These are phyloP conservation scores for Mycena sp. DNA, from an alignment of 1,284 basidiomycete species.

Conservation along the genomic window DNA sequence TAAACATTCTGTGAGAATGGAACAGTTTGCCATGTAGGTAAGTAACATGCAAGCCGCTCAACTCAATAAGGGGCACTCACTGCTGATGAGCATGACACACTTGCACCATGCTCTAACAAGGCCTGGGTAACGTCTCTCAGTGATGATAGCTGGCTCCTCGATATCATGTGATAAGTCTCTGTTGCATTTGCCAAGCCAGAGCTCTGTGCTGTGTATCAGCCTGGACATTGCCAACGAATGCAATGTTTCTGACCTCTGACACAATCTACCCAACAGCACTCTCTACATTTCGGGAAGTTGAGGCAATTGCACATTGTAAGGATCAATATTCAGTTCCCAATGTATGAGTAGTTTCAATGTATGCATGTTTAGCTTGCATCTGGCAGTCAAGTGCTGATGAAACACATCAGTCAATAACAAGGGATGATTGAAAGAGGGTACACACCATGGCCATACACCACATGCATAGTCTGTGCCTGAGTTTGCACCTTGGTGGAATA, in stretches of 20 bases:
- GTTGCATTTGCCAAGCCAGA: slow-evolving; percentile 46
- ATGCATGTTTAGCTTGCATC: slow-evolving; percentile 69
- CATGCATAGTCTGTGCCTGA: slow-evolving; percentile 54
- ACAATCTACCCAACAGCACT: too few species aligned
- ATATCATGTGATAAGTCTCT: slow-evolving; percentile 51
- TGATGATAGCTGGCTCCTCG: slow-evolving; percentile 53
- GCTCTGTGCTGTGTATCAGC: too few species aligned
- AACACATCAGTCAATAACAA: slow-evolving; percentile 53
- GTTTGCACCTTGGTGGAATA: slow-evolving; percentile 64
- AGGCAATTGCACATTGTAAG: slow-evolving; percentile 58
- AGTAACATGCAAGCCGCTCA: too few species aligned
- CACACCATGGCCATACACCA: slow-evolving; percentile 59
- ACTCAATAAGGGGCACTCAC: too few species aligned
- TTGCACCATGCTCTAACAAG: too few species aligned
- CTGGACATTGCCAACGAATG: too few species aligned
- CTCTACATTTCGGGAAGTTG: slow-evolving; percentile 61
- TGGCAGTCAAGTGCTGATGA: slow-evolving; percentile 71
- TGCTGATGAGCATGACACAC: too few species aligned
- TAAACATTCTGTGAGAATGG: too few species aligned
- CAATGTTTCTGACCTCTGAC: too few species aligned
- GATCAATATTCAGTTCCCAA: slow-evolving; percentile 59
- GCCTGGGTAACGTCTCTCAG: slow-evolving; percentile 59
- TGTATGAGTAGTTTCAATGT: slow-evolving; percentile 64
- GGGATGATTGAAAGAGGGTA: slow-evolving; percentile 2
- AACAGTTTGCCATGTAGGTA: too few species aligned